Base-by-base conservation (phyloP, 805 yeast genomes). In the Brettanomyces nanus region DNA sequence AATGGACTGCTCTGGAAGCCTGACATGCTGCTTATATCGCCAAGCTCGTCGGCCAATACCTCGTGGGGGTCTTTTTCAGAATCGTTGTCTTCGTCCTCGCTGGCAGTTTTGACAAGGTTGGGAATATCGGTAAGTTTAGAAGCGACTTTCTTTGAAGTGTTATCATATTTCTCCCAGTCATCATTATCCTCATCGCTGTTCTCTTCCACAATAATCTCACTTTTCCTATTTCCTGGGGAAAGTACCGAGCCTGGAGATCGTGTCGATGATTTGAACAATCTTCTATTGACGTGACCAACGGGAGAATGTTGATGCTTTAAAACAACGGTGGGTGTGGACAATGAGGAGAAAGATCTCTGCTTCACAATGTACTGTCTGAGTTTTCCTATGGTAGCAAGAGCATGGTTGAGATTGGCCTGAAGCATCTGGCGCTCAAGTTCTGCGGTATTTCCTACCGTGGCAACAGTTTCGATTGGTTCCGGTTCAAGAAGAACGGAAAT, bases 341-440 rank as follows among this genome's bases (percentile, higher is more conserved):
- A 19, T 11, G 26, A 4, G 11, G 21, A 13, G 13, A 26, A 18
- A 9, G 34, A 31, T 23, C 26, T 15, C 29, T 17, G 36, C 43
- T 33, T 59, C 56, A 32, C 62, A 45, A n/a, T 61, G 64, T 19
- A 58, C 49, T 66, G 61, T 53, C 82, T 71, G 44, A 82, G 64
- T 47, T 71, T 77, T n/a, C 75, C 60, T 34, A 83, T 76, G 2
- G 77, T 71, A 43, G 69, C 66, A 48, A 79, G 75, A 4, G 89
- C 81, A 56, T 72, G 84, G 14, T 68, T 65, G 46, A 85, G 65
- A 19, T 83, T 78, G 0, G 81, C 69, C 44, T 71, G 68, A 45
- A 82, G 58, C 1, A 87, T 78, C 49, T 84, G 89, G 3, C 73
- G 61, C 50, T 82, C 85, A 31, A 82, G 59, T 10, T 64, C 69